Conservation (phyloP, 176 grass and related monocot genomes). For the Neostapfia colusana region DNA sequence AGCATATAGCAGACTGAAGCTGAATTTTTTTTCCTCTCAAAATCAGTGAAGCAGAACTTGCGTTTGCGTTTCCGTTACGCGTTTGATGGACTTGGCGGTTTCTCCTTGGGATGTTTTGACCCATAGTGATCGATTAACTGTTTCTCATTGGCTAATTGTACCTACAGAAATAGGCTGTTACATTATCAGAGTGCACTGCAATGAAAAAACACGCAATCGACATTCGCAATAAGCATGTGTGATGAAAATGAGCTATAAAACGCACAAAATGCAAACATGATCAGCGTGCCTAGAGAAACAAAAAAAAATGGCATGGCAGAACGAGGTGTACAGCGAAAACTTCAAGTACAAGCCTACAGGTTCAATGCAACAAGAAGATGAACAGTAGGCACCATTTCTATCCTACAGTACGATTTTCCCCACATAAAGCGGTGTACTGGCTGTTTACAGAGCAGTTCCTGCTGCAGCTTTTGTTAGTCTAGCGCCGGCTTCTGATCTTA, state of each 20-base stretch:
- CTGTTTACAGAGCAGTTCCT: neutral
- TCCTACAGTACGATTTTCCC: neutral
- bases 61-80: too few relatives aligned
- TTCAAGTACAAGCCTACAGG: neutral
- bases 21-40: neutral
- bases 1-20: neutral
- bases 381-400: neutral
- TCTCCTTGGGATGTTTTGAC: constrained; percentile 97
- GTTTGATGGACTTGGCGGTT: constrained; percentile 56
- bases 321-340: neutral
- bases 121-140: constrained; percentile 81
- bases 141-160: constrained; percentile 90
- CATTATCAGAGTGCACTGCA: neutral
- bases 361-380: neutral
- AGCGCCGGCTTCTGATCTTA: neutral
- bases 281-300: too few relatives aligned
- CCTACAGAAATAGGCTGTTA: constrained; percentile 42
- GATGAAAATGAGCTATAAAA: neutral
- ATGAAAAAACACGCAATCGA: neutral
- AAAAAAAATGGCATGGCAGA: neutral
- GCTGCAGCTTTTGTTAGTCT: neutral
- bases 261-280: neutral
- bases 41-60: neutral
- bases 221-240: neutral
- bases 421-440: neutral